phyloP scores from a whole-genome alignment of 805 yeast genomes.

The Hanseniaspora pseudoguilliermondii region DNA sequence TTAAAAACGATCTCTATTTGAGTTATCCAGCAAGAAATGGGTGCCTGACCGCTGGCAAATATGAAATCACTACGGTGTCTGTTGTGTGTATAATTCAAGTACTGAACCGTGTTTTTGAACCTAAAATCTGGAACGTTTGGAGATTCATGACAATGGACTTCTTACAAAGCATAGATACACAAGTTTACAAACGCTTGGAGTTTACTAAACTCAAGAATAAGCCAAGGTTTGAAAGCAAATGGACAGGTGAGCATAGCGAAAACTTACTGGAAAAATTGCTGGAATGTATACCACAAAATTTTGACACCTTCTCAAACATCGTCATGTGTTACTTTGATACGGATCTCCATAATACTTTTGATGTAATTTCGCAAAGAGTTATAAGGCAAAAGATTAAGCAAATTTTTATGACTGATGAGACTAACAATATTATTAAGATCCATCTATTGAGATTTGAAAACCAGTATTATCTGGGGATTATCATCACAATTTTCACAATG shows the following conservation, averaged over 20 bases:
- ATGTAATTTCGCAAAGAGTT: neutral
- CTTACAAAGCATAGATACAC: neutral
- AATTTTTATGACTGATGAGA: neutral
- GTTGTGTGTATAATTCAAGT: neutral
- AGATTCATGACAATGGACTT: neutral
- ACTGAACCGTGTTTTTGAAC: neutral
- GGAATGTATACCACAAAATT: neutral
- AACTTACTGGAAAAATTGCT: neutral
- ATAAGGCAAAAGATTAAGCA: neutral
- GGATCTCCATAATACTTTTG: neutral
- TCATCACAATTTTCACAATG: constrained; percentile 1
- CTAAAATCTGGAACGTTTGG: neutral
- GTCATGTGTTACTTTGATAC: constrained; percentile 1
- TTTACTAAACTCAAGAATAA: neutral
- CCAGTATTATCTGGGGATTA: constrained; percentile 4
- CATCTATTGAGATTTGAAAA: neutral
- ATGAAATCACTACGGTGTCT: neutral
- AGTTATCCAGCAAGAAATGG: neutral
- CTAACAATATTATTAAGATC: neutral
- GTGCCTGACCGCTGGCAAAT: neutral
- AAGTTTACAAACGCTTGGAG: neutral
- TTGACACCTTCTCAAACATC: neutral
- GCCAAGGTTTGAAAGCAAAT: neutral
- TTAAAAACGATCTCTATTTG: neutral
- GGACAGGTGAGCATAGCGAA: neutral